phyloP scores from a whole-genome alignment of 192 early-diverging fungal genomes.

The Backusella liffmaniae region DNA sequence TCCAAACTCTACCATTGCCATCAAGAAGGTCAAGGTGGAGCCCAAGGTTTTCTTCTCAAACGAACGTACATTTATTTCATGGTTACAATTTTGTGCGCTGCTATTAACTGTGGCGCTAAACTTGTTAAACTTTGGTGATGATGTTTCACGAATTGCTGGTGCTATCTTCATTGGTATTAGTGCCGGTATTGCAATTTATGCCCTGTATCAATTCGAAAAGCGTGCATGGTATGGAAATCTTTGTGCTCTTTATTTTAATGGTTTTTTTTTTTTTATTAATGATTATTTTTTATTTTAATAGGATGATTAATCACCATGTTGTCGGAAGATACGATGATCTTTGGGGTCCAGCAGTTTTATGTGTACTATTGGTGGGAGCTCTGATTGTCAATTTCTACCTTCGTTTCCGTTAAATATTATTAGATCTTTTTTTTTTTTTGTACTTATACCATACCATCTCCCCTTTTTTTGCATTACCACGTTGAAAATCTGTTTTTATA shows the following conservation, averaged over 20 bases:
- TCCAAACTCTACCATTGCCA: neutral
- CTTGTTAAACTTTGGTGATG: slow-evolving; percentile 75
- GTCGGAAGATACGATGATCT: slow-evolving; percentile 75
- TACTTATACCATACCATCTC: neutral
- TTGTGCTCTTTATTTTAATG: slow-evolving; percentile 4
- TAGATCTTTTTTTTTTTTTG: neutral
- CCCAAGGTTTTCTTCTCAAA: slow-evolving; percentile 91
- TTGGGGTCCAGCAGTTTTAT: slow-evolving; percentile 70
- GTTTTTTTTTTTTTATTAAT: neutral
- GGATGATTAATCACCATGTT: slow-evolving; percentile 38
- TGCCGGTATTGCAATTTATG: slow-evolving; percentile 23
- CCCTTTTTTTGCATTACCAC: neutral
- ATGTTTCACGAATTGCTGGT: slow-evolving; percentile 55
- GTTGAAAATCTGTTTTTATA: neutral
- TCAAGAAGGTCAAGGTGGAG: slow-evolving; percentile 65
- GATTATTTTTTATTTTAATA: neutral
- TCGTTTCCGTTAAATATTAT: slow-evolving; percentile 17
- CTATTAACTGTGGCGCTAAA: slow-evolving; percentile 70
- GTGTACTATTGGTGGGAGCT: slow-evolving; percentile 63
- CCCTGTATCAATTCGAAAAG: slow-evolving; percentile 32
- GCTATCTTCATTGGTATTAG: slow-evolving; percentile 40
- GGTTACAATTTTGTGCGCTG: slow-evolving; percentile 77
- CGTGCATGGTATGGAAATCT: slow-evolving; percentile 28
- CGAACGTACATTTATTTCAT: slow-evolving; percentile 83
- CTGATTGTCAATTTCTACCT: slow-evolving; percentile 43